phyloP scores from a whole-genome alignment of 1,284 basidiomycete species.

The Cutaneotrichosporon daszewskae region DNA sequence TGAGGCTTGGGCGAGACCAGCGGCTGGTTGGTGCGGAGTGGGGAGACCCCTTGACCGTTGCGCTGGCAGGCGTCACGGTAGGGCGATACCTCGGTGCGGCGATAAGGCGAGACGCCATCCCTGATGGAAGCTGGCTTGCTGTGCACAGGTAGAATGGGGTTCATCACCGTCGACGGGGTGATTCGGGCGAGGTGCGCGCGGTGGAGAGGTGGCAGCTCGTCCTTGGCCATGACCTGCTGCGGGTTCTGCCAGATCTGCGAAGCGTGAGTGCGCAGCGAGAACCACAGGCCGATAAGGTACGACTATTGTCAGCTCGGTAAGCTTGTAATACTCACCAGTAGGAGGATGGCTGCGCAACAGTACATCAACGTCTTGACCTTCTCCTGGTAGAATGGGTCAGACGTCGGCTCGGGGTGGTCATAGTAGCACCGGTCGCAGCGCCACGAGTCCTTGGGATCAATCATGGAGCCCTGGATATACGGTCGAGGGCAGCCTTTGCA shows the following conservation, averaged over 20 bases:
- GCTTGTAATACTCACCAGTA: slow-evolving; percentile 63
- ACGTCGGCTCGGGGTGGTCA: slow-evolving; percentile 83
- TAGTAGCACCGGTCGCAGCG: slow-evolving; percentile 90
- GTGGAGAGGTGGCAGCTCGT: slow-evolving; percentile 49
- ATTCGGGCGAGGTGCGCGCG: slow-evolving; percentile 47
- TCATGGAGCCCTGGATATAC: slow-evolving; percentile 24
- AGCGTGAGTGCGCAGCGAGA: slow-evolving; percentile 95
- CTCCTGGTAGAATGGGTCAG: slow-evolving; percentile 93
- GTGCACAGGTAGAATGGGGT: slow-evolving; percentile 46
- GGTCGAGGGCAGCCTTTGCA: slow-evolving; percentile 78
- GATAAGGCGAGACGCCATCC: slow-evolving; percentile 3
- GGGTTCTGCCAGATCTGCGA: slow-evolving; percentile 99
- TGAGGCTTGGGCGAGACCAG: not conserved
- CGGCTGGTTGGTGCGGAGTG: no score
- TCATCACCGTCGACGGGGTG: slow-evolving; percentile 49
- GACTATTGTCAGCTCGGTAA: slow-evolving; percentile 56
- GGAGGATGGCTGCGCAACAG: slow-evolving; percentile 79
- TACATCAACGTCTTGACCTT: slow-evolving; percentile 93
- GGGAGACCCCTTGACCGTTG: no score
- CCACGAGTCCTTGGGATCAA: slow-evolving; percentile 58
- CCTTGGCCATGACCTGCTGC: slow-evolving; percentile 71
- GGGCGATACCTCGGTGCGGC: not conserved
- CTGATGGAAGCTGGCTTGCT: slow-evolving; percentile 13
- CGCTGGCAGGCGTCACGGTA: not conserved
- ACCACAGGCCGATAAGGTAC: slow-evolving; percentile 96